Evolutionary conservation across 345 rosid species (phyloP), one percentile per base, ranked within the genome.

Genomic region (Cardamine occulta): DNA sequence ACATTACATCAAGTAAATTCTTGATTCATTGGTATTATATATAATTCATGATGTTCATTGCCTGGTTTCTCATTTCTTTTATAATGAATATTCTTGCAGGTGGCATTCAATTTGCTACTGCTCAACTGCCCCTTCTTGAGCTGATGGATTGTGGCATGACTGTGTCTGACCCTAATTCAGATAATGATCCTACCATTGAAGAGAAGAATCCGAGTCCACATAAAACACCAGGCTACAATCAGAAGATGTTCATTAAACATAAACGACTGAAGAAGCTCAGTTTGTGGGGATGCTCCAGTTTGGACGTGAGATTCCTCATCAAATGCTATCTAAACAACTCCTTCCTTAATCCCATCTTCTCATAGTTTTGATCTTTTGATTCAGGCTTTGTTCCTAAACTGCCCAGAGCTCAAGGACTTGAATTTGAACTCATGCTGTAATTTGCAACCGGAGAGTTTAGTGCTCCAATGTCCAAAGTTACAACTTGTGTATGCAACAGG

Each of bases 101-200:
- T 82, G 99, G 99, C 63, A 88, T 96, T 74, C 99, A 96, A 71
- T 96, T 96, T 85, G 99, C 98, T 44, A 85, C 96, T 7, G 97
- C 98, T 48, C 98, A 96, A 24, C 64, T 96, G 57, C 99, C 99
- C 68, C 91, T 79, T 79, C 97, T 96, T 69, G 96, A 93, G 78
- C 90, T 96, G 67, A 85, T 96, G 96, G 99, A 96, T 74, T 96
- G 99, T 76, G 99, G 99, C 56, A 91, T 96, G 97, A 91, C 91
- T 34, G 82, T 96, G 70, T 84, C 89, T 69, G 98, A 91, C 74
- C 85, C 90, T 21, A 77, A 74, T 81, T 82, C 80, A 34, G 83
- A 79, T 63, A 61, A 78, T 65, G 55, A 73, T 74, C 69, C 74
- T 45, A 74, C 44, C 67, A 45, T 74, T 28, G 84, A 77, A 73